A percentile compares a stretch with the other conserved stretches of the same genome.
Evolutionary conservation across 2,329 filamentous ascomycete genomes (phyloP).

Genomic region (Colletotrichum brevisporum): DNA sequence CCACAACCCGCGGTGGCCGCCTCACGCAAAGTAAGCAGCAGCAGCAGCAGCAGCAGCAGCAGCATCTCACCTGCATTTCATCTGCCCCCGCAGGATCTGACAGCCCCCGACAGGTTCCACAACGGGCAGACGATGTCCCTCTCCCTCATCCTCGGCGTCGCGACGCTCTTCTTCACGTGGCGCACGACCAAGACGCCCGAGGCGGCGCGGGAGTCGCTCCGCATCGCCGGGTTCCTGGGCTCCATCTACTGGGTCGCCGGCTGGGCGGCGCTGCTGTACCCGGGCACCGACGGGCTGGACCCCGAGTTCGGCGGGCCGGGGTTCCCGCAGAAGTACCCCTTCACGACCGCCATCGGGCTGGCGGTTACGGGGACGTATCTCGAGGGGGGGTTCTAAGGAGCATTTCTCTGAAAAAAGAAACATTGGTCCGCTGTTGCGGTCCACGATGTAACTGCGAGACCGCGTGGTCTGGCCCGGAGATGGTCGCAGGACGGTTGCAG

Average conservation of each 20-base stretch:
- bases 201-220: constrained; percentile 49
- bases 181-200: constrained; percentile 44
- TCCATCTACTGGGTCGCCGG: constrained; percentile 60
- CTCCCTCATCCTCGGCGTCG: constrained; percentile 54
- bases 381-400: constrained; percentile 19
- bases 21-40: constrained; percentile 59
- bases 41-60: not conserved
- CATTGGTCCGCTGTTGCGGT: no score
- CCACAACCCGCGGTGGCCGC: constrained; percentile 60
- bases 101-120: constrained; percentile 51
- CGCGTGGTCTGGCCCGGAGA: not conserved
- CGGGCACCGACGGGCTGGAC: constrained; percentile 56
- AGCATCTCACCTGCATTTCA: not conserved
- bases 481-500: not conserved
- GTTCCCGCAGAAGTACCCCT: constrained; percentile 53
- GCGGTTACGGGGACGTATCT: constrained; percentile 32
- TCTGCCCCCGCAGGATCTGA: not conserved
- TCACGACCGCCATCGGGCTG: constrained; percentile 28
- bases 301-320: constrained; percentile 60
- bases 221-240: constrained; percentile 52
- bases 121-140: constrained; percentile 58
- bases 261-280: constrained; percentile 53
- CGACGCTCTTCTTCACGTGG: constrained; percentile 58
- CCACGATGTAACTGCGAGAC: no score
- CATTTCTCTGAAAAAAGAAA: no score